Evolutionary conservation across 441 rosid genomes (phyloP), one percentile per base, ranked within the genome.

Genomic region (Pelargonium fulgidum): DNA sequence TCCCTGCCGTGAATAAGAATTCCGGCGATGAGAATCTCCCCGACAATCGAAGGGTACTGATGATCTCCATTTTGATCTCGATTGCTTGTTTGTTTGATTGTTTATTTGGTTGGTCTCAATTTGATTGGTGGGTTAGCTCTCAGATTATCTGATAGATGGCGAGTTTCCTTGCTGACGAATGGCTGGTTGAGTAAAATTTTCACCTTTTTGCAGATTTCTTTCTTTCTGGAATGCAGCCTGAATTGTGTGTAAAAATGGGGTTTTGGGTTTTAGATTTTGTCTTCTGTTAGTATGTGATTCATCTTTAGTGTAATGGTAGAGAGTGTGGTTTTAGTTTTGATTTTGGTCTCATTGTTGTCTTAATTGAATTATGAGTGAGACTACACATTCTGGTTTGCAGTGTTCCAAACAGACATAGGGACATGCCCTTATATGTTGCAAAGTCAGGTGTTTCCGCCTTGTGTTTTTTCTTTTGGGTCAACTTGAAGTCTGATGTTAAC

Each of bases 31-130:
- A 80, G 58, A 68, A 75, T 79, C 65, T 59, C 65, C 75, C 71
- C 65, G 76, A 41, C 56, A 80, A 62, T 67, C 73, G 85, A 75
- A 86, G 73, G 90, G 89, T 84, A 79, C 50, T 74, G 19, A 29
- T 64, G 9, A n/a, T 64, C 52, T 66, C 19, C 66, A 39, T 42
- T 65, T 47, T 61, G 66, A 65, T 65, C 73, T 74, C 33, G 0
- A 41, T 41, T 63, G 64, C 20, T 1, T 19, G 0, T 61, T 59
- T 59, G 16, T 22, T 22, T 22, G 24, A 0, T 22, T 22, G 24
- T 24, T 24, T 24, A 24, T 13, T 52, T 52, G 14, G 29, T 50
- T 50, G n/a, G 8, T 48, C 4, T 11, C 3, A 17, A 50, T 50
- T 50, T 50, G 58, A 14, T 50, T 50, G 0, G 8, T 50, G 58